Evolutionary conservation across 2,329 filamentous ascomycete species (phyloP).

Genomic region (Pyricularia sp.): DNA sequence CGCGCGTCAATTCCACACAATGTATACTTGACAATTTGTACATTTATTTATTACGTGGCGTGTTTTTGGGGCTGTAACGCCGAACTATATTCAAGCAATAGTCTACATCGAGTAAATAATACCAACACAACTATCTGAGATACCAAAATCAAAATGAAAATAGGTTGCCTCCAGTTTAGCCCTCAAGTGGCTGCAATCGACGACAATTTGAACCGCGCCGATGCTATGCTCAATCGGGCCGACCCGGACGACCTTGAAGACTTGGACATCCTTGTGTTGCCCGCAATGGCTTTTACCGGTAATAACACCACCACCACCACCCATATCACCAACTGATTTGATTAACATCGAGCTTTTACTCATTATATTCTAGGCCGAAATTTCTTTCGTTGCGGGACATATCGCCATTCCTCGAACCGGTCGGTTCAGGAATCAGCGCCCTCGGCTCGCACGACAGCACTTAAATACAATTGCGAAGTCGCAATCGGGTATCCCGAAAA

Average conservation of each 20-base stretch:
- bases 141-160: conserved; percentile 16
- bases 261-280: conserved; percentile 63
- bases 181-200: conserved; percentile 61
- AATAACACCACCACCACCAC: conserved; percentile 7
- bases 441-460: conserved; percentile 56
- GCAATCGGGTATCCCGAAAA: conserved; percentile 68
- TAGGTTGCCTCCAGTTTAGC: conserved; percentile 57
- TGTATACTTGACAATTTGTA: no score
- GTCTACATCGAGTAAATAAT: no score
- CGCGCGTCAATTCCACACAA: no score
- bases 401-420: conserved; percentile 57
- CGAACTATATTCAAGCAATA: no score
- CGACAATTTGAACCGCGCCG: conserved; percentile 61
- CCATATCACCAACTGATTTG: background rate
- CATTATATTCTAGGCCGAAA: conserved; percentile 53
- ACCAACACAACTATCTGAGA: no score
- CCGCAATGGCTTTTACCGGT: conserved; percentile 71
- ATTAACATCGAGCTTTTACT: no score
- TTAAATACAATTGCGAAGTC: conserved; percentile 58
- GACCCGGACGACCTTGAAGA: conserved; percentile 46
- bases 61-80: no score
- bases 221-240: conserved; percentile 49
- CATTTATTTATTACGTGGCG: no score
- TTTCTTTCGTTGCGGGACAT: conserved; percentile 63
- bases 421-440: conserved; percentile 55